Evolutionary conservation across 2,329 filamentous ascomycete species (phyloP).

Genomic region (Apiospora marii): DNA sequence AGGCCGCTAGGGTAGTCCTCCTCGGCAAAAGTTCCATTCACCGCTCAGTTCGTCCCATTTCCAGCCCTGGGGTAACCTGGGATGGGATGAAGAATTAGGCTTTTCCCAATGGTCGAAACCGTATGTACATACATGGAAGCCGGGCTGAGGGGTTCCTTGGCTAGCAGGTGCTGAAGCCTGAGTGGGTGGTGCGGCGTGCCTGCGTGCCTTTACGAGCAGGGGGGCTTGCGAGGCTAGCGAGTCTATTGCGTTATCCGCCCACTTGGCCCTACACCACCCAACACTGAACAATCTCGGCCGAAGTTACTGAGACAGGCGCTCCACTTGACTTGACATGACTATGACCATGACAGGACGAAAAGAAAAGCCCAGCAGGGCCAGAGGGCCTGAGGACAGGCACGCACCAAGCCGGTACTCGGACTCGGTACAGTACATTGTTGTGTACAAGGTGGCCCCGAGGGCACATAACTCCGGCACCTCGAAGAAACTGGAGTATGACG

Average conservation of each 20-base stretch:
- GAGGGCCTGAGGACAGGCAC: background rate
- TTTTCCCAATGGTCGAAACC: conserved; percentile 6
- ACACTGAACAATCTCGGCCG: conserved; percentile 28
- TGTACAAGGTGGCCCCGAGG: background rate
- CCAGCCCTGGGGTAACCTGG: conserved; percentile 6
- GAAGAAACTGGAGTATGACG: conserved; percentile 39
- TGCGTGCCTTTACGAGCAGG: conserved; percentile 7
- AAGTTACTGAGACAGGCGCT: conserved; percentile 35
- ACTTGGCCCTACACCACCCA: conserved; percentile 28
- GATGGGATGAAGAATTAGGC: background rate
- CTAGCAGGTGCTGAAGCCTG: background rate
- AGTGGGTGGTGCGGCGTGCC: background rate
- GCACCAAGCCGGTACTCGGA: conserved; percentile 26
- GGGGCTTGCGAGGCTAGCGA: conserved; percentile 5
- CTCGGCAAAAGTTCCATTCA: conserved; percentile 11
- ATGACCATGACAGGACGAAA: conserved; percentile 35
- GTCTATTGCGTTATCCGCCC: conserved; percentile 23
- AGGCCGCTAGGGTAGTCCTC: background rate
- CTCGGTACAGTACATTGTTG: background rate
- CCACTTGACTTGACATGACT: conserved; percentile 24
- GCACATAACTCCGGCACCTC: conserved; percentile 6
- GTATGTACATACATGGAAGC: conserved; percentile 1
- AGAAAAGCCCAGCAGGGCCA: conserved; percentile 22
- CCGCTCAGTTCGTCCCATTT: conserved; percentile 15
- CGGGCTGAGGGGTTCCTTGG: background rate